These are phyloP conservation scores for Fusarium secorum DNA, from an alignment of 2,329 filamentous ascomycete genomes.

Conservation along the genomic window DNA sequence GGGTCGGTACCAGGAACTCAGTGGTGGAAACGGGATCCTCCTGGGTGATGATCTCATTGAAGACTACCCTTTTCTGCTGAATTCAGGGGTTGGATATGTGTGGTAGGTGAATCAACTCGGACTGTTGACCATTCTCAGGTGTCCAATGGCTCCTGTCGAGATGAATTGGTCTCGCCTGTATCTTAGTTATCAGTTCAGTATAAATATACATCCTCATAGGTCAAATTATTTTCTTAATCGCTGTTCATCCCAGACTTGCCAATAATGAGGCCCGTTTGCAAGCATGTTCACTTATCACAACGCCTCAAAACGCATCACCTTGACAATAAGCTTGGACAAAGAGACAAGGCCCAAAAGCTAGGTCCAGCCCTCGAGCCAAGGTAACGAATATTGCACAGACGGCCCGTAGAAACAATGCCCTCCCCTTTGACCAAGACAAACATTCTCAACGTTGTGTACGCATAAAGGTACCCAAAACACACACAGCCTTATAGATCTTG, in stretches of 20 bases:
- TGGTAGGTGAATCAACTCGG: neutral
- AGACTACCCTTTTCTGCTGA: neutral
- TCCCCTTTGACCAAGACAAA: constrained; percentile 8
- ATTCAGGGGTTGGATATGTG: neutral
- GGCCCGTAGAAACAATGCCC: constrained; percentile 14
- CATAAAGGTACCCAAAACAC: neutral
- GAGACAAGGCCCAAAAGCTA: neutral
- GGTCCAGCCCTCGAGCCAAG: neutral
- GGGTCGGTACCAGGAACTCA: neutral
- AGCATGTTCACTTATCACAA: neutral
- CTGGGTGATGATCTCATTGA: neutral
- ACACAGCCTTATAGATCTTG: neutral
- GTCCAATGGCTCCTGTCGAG: neutral
- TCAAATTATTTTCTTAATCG: neutral
- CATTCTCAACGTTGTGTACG: neutral
- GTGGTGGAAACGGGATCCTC: neutral
- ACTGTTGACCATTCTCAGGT: neutral
- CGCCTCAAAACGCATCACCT: neutral
- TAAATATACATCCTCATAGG: neutral
- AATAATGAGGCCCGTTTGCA: neutral
- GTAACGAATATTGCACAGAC: neutral
- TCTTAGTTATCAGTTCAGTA: neutral
- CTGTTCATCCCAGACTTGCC: neutral
- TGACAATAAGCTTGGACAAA: neutral
- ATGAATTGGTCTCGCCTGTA: neutral